Base-by-base conservation (phyloP, 345 rosid species). In the Corchorus olitorius region DNA sequence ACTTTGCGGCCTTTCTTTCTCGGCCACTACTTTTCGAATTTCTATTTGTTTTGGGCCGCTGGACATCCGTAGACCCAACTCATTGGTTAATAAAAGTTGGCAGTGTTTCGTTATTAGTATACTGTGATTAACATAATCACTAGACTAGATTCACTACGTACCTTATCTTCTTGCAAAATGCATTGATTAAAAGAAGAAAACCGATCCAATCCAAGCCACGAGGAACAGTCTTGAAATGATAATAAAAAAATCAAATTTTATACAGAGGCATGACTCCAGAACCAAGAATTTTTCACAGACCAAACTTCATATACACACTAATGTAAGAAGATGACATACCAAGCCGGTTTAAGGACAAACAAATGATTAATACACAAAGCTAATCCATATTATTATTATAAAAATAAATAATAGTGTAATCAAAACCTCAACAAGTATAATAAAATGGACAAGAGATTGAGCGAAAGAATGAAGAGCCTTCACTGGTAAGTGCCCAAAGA, bases 351-450 rank as follows among this genome's bases (percentile, higher is more conserved):
- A 16, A 4, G 14, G 67, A 73, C 80, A 76, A 77, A 27, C 65
- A 77, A 77, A 43, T 66, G 72, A 19, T 17, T 20, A 52, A 72
- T 35, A 27, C 66, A 73, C 65, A 70, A 71, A 20, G 12, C 75
- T 58, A 66, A 76, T 43, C 77, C 75, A 61, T 60, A 73, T 53
- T 76, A 76, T 76, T 81, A 53, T 33, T 27, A 39, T 39, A 39
- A 39, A 39, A 68, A 11, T 58, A 27, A 60, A 27, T 27, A 27
- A 27, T 27, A 27, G 27, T 27, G 27, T 9, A 60, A 60, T 17
- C 78, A 73, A 58, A 62, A 67, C 60, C 75, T 62, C 65, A 55
- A 66, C 64, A 61, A 58, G 71, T 46, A 34, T 15, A 58, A 49
- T 33, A 33, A 74, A 39, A 19, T 56, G 34, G 58, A 65, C 20